Conservation (phyloP, 1,284 basidiomycete species). For the Apiotrichum veenhuisii region DNA sequence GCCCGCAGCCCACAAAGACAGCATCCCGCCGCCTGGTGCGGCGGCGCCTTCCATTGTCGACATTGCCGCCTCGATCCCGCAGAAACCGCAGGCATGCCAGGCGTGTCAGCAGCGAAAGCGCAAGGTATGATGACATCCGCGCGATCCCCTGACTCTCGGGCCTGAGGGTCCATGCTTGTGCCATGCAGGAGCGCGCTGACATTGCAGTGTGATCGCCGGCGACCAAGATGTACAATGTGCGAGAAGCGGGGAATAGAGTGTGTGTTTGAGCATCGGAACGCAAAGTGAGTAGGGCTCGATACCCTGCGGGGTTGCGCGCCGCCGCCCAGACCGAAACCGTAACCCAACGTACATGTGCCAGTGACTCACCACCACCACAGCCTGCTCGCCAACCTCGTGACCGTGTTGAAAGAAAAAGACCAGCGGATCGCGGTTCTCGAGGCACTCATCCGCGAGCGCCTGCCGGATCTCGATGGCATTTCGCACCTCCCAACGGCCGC, state of each 20-base stretch:
- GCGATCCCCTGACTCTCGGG: too few relatives aligned
- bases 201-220: not conserved
- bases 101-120: not conserved
- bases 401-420: slow-evolving; percentile 9
- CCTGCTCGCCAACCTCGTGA: slow-evolving; percentile 7
- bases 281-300: too few relatives aligned
- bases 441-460: not conserved
- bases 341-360: not conserved
- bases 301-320: not conserved
- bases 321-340: too few relatives aligned
- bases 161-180: not conserved
- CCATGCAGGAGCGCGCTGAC: too few relatives aligned
- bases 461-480: slow-evolving; percentile 4
- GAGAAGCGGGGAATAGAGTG: not conserved
- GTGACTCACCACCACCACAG: not conserved
- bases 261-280: not conserved
- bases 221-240: not conserved
- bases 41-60: too few relatives aligned
- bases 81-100: not conserved
- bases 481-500: not conserved
- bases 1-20: too few relatives aligned
- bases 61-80: too few relatives aligned
- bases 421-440: slow-evolving; percentile 6
- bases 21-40: too few relatives aligned
- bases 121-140: too few relatives aligned